phyloP scores from a whole-genome alignment of 495 filamentous ascomycete genomes.

The Penicillium roqueforti region DNA sequence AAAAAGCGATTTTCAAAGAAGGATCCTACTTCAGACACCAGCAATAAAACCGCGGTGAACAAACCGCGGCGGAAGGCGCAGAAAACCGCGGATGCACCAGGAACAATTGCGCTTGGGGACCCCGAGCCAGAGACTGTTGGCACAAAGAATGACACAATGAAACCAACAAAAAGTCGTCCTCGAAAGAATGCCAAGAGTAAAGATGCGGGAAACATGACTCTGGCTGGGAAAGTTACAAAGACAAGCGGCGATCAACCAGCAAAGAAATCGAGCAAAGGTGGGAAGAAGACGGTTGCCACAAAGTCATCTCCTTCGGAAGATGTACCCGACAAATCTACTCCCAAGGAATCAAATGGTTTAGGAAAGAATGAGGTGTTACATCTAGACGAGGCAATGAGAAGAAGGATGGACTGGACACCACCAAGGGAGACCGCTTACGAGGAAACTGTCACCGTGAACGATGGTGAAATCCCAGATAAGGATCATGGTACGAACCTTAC shows the following conservation, averaged over 20 bases:
- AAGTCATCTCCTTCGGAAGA: background rate
- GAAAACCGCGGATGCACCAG: constrained; percentile 14
- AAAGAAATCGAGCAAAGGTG: constrained; percentile 15
- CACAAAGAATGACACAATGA: constrained; percentile 12
- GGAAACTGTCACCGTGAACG: constrained; percentile 9
- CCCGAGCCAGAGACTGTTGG: constrained; percentile 1
- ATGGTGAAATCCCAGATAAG: background rate
- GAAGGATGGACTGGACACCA: constrained; percentile 47
- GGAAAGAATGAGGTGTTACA: constrained; percentile 25
- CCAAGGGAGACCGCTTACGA: constrained; percentile 21
- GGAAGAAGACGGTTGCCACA: constrained; percentile 8
- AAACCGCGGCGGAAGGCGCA: constrained; percentile 19
- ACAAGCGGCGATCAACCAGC: constrained; percentile 12
- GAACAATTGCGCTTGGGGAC: background rate
- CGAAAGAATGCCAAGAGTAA: constrained; percentile 17
- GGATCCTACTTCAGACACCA: background rate
- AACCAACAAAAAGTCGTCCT: constrained; percentile 23
- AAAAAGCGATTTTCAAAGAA: constrained; percentile 14
- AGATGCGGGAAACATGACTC: constrained; percentile 30
- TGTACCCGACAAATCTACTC: background rate
- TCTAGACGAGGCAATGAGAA: constrained; percentile 34
- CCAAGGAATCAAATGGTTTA: constrained; percentile 9
- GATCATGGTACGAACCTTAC: background rate
- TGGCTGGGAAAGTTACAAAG: constrained; percentile 37
- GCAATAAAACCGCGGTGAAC: constrained; percentile 3